A percentile compares a stretch with the other conserved stretches of the same genome.
Conservation (phyloP, 75 land plant genomes). For the Sequoia sempervirens region DNA sequence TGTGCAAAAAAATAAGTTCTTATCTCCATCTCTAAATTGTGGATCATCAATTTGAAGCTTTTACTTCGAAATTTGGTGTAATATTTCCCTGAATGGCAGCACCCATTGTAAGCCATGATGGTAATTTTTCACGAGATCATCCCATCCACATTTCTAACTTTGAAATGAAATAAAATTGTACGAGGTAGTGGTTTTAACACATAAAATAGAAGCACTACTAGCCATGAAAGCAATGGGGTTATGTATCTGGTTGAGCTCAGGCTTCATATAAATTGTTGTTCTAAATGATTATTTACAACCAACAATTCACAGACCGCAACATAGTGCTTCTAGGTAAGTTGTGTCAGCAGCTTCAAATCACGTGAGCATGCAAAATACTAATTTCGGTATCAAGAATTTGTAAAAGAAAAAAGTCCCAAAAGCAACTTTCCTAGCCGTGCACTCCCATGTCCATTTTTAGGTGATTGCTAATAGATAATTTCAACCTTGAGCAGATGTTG, state of each 20-base stretch:
- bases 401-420: not conserved
- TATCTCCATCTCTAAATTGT: not conserved
- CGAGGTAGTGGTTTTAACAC: not conserved
- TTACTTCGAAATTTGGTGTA: not conserved
- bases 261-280: not conserved
- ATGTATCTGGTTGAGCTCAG: not conserved
- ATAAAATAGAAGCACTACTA: not conserved
- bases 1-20: not conserved
- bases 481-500: conserved; percentile 63
- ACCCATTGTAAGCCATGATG: not conserved
- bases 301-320: not conserved
- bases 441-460: not conserved
- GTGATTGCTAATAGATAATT: not conserved
- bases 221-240: not conserved
- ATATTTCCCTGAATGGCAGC: too few species aligned
- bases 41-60: not conserved
- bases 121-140: not conserved
- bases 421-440: not conserved
- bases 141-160: not conserved
- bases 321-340: not conserved
- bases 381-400: not conserved
- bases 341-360: not conserved
- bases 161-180: not conserved
- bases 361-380: not conserved
- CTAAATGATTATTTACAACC: not conserved